Evolutionary conservation across 768 basidiomycete species (phyloP), one percentile per base, ranked within the genome.

Genomic region (Mycena filopes): DNA sequence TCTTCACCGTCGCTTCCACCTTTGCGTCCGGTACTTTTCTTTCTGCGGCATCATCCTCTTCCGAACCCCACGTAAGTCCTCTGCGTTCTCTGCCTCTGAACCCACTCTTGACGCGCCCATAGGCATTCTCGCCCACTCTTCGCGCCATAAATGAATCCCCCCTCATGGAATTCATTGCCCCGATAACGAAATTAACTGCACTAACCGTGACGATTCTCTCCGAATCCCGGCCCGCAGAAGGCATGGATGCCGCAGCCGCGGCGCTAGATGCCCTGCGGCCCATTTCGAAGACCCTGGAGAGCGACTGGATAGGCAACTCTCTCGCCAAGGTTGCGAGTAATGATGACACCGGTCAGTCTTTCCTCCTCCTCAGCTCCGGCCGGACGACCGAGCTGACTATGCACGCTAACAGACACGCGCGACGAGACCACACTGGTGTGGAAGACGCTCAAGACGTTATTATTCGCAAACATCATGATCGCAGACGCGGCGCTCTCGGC

Each of bases 391-490:
- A 20, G 28, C 31, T 47, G 58, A 38, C 60, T 48, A 26, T 16
- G 49, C 38, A 41, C 63, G 87, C 86, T 80, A 10, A 76, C 79
- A 18, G 82, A 82, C 38, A 81, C 83, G 0, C 82, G 79, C 31
- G 79, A 81, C 26, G 63, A 86, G 21, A 73, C 81, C 3, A 82
- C 80, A n/a, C 76, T 81, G 3, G 80, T 89, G 11, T 95, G 93
- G 93, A 78, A 79, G 2, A 81, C 85, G 26, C 81, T 93, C 71
- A 95, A 94, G 76, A 92, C 89, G 0, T 73, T 93, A 0, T 79
- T 95, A n/a, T 95, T 95, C 75, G 84, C 86, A 28, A 85, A 77
- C 4, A 80, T 94, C 46, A 89, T 93, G 88, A 75, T 94, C 23
- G 77, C 86, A 5, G 89, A 93, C 65, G 82, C 87, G 8, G 79